These are phyloP conservation scores for Nigrospora oryzae DNA, from an alignment of 2,329 filamentous ascomycete genomes.

Conservation along the genomic window DNA sequence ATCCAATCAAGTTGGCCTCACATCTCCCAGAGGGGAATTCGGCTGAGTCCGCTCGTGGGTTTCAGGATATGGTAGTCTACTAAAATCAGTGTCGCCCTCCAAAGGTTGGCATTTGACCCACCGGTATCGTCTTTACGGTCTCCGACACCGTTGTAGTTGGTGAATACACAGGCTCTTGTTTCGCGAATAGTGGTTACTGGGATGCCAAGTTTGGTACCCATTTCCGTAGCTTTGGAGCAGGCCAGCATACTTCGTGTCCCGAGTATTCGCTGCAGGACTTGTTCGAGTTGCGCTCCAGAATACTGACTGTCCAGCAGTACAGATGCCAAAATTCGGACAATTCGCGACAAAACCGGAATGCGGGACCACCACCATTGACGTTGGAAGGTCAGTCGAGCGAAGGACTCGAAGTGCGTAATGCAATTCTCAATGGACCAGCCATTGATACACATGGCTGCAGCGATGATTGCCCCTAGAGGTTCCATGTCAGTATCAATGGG, in stretches of 20 bases:
- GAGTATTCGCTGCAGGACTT: constrained; percentile 8
- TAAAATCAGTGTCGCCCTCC: background rate
- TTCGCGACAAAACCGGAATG: constrained; percentile 5
- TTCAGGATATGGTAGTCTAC: constrained; percentile 1
- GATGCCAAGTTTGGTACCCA: constrained; percentile 11
- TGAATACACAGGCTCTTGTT: constrained; percentile 10
- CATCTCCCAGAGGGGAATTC: constrained; percentile 1
- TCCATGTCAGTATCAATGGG: background rate
- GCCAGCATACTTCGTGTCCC: constrained; percentile 7
- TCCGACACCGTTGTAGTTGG: constrained; percentile 12
- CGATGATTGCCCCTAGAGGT: constrained; percentile 1
- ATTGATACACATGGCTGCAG: background rate
- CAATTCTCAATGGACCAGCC: background rate
- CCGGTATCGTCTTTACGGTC: background rate
- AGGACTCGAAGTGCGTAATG: background rate
- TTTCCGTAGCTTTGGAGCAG: constrained; percentile 3
- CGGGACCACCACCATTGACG: background rate
- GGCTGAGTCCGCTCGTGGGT: background rate
- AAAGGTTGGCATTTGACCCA: constrained; percentile 1
- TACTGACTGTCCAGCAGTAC: background rate
- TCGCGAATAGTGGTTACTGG: constrained; percentile 12
- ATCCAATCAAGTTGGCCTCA: background rate
- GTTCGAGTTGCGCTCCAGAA: background rate
- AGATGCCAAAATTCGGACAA: background rate
- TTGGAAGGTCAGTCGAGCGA: background rate